phyloP scores from a whole-genome alignment of 148 eudicot genomes.

The Hydrangea macrophylla region DNA sequence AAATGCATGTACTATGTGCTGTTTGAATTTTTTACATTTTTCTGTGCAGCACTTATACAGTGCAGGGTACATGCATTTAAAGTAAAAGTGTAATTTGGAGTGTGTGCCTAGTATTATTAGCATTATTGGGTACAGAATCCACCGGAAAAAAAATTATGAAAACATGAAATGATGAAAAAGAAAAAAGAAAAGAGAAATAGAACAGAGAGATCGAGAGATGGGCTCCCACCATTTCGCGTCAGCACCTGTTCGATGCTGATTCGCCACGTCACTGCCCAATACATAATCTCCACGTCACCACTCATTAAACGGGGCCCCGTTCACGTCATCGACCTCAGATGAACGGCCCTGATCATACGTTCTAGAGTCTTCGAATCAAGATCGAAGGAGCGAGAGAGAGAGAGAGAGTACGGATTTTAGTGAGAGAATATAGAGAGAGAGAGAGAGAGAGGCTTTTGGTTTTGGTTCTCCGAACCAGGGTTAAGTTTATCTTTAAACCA shows the following conservation, averaged over 20 bases:
- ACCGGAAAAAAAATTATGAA: neutral
- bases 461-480: conserved; percentile 16
- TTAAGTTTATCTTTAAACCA: conserved; percentile 14
- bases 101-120: too few species aligned
- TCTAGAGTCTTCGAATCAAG: neutral
- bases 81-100: too few species aligned
- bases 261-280: neutral
- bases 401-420: neutral
- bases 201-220: too few species aligned
- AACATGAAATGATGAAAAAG: too few species aligned
- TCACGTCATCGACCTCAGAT: neutral
- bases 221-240: too few species aligned
- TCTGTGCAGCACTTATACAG: too few species aligned
- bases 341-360: neutral
- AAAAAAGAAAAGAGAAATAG: too few species aligned
- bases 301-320: neutral
- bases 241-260: neutral
- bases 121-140: neutral
- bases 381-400: neutral
- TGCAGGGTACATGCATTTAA: too few species aligned
- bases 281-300: neutral
- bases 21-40: too few species aligned
- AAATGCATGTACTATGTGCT: too few species aligned
- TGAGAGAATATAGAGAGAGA: neutral
- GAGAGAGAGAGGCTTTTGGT: neutral